These are phyloP conservation scores for Puya raimondii DNA, from an alignment of 176 grass and related monocot genomes.

Conservation along the genomic window DNA sequence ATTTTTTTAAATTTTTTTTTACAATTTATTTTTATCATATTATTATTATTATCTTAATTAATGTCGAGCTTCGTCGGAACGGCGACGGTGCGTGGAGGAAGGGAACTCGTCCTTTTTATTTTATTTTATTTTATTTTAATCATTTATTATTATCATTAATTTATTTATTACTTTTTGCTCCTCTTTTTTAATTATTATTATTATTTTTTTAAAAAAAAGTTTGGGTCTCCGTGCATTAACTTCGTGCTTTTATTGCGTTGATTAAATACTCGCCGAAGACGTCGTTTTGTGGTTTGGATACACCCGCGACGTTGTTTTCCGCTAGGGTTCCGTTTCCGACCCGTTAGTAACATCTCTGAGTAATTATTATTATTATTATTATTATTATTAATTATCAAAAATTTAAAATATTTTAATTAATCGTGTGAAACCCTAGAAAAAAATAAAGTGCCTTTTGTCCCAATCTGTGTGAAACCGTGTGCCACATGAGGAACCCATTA, in stretches of 20 bases:
- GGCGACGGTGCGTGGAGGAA: slow-evolving; percentile 33
- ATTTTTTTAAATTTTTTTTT: too few species aligned
- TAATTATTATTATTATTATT: neutral
- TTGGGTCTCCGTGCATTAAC: too few species aligned
- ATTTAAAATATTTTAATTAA: neutral
- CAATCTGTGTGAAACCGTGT: neutral
- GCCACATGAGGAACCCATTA: neutral
- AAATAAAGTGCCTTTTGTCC: neutral
- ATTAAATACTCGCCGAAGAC: neutral
- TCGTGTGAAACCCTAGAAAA: neutral
- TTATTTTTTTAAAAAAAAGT: slow-evolving; percentile 8
- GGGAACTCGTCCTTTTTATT: neutral
- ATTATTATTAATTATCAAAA: neutral
- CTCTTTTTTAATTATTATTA: neutral
- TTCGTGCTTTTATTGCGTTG: neutral
- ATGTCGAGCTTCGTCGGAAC: slow-evolving; percentile 40
- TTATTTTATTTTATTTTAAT: neutral
- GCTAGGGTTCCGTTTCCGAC: slow-evolving; percentile 28
- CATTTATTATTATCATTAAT: neutral
- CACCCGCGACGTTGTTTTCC: slow-evolving; percentile 1
- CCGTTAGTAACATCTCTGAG: slow-evolving; percentile 13
- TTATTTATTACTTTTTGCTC: slow-evolving; percentile 2
- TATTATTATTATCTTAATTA: slow-evolving; percentile 20
- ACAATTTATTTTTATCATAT: too few species aligned
- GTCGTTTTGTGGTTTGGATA: neutral